Conservation (phyloP, 306 rosid species). For the Lupinus albus region DNA sequence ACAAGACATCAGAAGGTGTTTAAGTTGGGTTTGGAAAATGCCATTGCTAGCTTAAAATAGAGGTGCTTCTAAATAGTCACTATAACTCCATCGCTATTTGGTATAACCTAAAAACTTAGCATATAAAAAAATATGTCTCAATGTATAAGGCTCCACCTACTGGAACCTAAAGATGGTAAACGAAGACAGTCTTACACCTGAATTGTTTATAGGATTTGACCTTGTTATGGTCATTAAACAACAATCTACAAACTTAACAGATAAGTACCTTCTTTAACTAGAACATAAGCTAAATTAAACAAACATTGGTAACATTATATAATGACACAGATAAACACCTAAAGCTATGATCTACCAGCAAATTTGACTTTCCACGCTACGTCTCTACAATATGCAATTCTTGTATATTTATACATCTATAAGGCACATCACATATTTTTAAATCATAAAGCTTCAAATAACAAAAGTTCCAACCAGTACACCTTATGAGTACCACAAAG, state of each 20-base stretch:
- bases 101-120: constrained; percentile 17
- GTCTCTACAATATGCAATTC: not conserved
- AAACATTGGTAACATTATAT: too few relatives aligned
- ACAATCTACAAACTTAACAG: constrained; percentile 20
- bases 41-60: constrained; percentile 29
- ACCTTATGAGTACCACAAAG: not conserved
- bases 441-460: not conserved
- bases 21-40: constrained; percentile 22
- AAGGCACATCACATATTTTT: not conserved
- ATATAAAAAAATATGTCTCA: too few relatives aligned
- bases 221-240: too few relatives aligned
- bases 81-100: not conserved
- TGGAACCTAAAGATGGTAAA: too few relatives aligned
- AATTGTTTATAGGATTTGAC: too few relatives aligned
- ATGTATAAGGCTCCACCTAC: too few relatives aligned
- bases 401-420: constrained; percentile 7
- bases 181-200: too few relatives aligned
- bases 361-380: not conserved
- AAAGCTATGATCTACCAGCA: not conserved
- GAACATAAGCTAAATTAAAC: too few relatives aligned
- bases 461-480: constrained; percentile 4
- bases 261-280: not conserved
- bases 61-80: constrained; percentile 23
- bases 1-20: constrained; percentile 25
- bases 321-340: constrained; percentile 6